Evolutionary conservation across 345 rosid genomes (phyloP).

Genomic region (Murraya paniculata): DNA sequence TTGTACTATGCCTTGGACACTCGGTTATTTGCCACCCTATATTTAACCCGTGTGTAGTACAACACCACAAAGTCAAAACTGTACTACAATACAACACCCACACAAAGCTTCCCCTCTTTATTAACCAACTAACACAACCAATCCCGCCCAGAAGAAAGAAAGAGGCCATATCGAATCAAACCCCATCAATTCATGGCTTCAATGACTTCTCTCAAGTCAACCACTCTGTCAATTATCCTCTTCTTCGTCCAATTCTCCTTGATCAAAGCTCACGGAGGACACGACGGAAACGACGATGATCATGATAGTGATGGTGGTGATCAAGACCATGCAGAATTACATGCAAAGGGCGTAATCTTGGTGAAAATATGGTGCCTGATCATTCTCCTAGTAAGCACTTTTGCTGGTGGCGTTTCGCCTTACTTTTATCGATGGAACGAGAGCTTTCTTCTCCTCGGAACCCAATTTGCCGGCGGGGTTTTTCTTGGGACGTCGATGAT

Average conservation of each 20-base stretch:
- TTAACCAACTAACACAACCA: background rate
- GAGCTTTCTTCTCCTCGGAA: conserved; percentile 68
- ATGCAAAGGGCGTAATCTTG: conserved; percentile 39
- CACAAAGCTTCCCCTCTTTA: background rate
- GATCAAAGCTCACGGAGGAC: conserved; percentile 44
- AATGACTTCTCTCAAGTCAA: conserved; percentile 34
- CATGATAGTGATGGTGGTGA: background rate
- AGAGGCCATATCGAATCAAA: background rate
- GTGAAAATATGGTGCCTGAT: conserved; percentile 77
- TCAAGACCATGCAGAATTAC: conserved; percentile 23
- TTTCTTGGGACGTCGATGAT: conserved; percentile 68
- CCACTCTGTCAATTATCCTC: conserved; percentile 30
- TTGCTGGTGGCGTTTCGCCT: conserved; percentile 67
- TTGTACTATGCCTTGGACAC: background rate
- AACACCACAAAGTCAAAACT: conserved; percentile 15
- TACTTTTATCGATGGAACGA: conserved; percentile 74
- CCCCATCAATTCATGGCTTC: conserved; percentile 20
- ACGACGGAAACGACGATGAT: conserved; percentile 11
- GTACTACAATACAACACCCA: conserved; percentile 23
- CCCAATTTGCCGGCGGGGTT: conserved; percentile 80
- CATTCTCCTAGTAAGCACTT: conserved; percentile 62
- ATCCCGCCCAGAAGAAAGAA: background rate
- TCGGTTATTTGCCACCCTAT: background rate
- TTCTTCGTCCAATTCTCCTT: conserved; percentile 40
- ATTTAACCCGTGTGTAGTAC: conserved; percentile 4